These are phyloP conservation scores for Chytridiales sp. DNA, from an alignment of 371 early-diverging fungal species.

Conservation along the genomic window DNA sequence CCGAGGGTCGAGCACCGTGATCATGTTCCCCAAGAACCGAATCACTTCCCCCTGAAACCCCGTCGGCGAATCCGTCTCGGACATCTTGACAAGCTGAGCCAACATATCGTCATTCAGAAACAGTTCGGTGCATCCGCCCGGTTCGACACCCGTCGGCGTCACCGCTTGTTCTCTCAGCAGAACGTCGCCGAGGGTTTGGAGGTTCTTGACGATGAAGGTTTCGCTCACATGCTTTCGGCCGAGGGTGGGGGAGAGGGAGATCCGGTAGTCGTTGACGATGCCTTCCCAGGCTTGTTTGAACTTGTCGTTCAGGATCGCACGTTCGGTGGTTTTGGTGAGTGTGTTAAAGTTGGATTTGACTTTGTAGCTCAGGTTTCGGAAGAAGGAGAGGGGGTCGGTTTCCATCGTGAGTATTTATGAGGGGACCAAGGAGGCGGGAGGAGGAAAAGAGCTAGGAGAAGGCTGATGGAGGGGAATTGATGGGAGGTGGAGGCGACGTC, in stretches of 20 bases:
- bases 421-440: no score
- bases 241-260: conserved; percentile 30
- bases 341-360: no score
- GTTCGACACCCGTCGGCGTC: conserved; percentile 35
- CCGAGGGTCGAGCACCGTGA: conserved; percentile 80
- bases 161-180: conserved; percentile 83
- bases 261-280: conserved; percentile 27
- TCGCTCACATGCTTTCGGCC: conserved; percentile 63
- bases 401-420: no score
- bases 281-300: conserved; percentile 26
- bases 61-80: conserved; percentile 77
- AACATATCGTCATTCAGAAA: conserved; percentile 82
- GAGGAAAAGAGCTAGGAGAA: no score
- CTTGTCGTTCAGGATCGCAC: conserved; percentile 12
- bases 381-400: no score
- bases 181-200: conserved; percentile 83
- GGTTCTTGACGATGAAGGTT: conserved; percentile 75
- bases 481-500: no score
- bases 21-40: conserved; percentile 75
- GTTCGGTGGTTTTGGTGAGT: background rate
- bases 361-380: no score
- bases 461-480: no score
- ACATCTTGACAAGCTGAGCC: conserved; percentile 71
- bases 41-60: conserved; percentile 87
- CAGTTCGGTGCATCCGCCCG: conserved; percentile 88